phyloP scores from a whole-genome alignment of 768 basidiomycete genomes.

The Naganishia vishniacii region DNA sequence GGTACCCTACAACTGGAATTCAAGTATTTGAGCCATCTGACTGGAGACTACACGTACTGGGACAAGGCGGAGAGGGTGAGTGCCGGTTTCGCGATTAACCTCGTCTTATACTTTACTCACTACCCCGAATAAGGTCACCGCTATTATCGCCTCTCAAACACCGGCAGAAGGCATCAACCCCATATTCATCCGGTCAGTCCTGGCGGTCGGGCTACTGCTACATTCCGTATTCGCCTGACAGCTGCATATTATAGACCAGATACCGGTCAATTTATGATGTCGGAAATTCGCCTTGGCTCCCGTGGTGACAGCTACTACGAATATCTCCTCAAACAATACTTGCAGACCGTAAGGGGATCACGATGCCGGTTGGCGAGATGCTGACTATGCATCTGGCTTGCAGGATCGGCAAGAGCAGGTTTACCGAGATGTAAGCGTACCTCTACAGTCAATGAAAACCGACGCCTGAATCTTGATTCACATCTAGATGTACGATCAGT shows the following conservation, averaged over 20 bases:
- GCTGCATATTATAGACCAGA: slow-evolving; percentile 46
- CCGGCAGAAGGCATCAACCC: slow-evolving; percentile 71
- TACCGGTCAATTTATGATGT: slow-evolving; percentile 57
- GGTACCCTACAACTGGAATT: slow-evolving; percentile 85
- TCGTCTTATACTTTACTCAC: background rate
- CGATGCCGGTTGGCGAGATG: too few species aligned
- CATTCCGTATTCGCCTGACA: background rate
- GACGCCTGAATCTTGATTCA: background rate
- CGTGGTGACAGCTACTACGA: slow-evolving; percentile 93
- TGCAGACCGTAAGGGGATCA: slow-evolving; percentile 66
- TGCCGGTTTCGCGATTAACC: background rate
- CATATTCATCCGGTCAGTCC: slow-evolving; percentile 70
- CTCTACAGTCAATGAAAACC: background rate
- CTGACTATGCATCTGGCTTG: background rate
- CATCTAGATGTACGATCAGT: slow-evolving; percentile 75
- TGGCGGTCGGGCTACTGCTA: background rate
- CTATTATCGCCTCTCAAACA: slow-evolving; percentile 60
- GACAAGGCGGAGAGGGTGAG: slow-evolving; percentile 65
- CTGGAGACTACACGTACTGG: slow-evolving; percentile 76
- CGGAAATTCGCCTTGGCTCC: slow-evolving; percentile 81
- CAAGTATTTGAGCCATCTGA: slow-evolving; percentile 73
- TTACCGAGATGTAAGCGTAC: slow-evolving; percentile 63
- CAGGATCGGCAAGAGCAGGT: slow-evolving; percentile 64
- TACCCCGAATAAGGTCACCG: slow-evolving; percentile 35
- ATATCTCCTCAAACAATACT: slow-evolving; percentile 70